These are phyloP conservation scores for Kurtzmaniella cleridarum DNA, from an alignment of 805 yeast genomes.

Conservation along the genomic window DNA sequence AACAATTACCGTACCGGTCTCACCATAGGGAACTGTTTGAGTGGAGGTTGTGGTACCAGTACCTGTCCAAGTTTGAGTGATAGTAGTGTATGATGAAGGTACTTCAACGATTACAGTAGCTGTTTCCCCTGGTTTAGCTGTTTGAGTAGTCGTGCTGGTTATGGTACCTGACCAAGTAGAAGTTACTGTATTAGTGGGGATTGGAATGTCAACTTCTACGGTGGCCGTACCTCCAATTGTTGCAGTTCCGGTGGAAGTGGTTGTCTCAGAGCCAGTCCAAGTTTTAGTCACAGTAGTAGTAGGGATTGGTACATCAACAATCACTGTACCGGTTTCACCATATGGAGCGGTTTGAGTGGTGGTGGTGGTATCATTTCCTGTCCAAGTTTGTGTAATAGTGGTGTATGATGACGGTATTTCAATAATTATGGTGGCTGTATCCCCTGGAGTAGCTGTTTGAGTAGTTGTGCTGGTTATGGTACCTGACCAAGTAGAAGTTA, in stretches of 20 bases:
- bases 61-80: conserved; percentile 7
- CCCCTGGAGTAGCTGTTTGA: conserved; percentile 7
- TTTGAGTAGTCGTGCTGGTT: conserved; percentile 14
- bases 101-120: conserved; percentile 13
- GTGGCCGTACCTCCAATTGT: conserved; percentile 12
- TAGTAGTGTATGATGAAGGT: conserved; percentile 8
- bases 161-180: conserved; percentile 16
- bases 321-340: conserved; percentile 8
- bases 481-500: conserved; percentile 5
- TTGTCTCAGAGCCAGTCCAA: conserved; percentile 4
- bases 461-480: conserved; percentile 8
- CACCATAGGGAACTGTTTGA: conserved; percentile 7
- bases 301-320: conserved; percentile 14
- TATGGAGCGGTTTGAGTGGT: conserved; percentile 7
- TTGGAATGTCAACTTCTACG: conserved; percentile 16
- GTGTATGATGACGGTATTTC: conserved; percentile 8
- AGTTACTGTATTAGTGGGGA: conserved; percentile 9
- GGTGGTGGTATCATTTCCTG: conserved; percentile 7
- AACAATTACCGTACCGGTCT: conserved; percentile 18
- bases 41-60: conserved; percentile 7
- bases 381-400: conserved; percentile 6
- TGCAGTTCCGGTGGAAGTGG: conserved; percentile 5
- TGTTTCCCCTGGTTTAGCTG: conserved; percentile 11
- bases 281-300: conserved; percentile 9
- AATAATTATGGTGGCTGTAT: conserved; percentile 5